These are phyloP conservation scores for Chimonanthus salicifolius DNA, from an alignment of 164 flowering plant species.

Conservation along the genomic window DNA sequence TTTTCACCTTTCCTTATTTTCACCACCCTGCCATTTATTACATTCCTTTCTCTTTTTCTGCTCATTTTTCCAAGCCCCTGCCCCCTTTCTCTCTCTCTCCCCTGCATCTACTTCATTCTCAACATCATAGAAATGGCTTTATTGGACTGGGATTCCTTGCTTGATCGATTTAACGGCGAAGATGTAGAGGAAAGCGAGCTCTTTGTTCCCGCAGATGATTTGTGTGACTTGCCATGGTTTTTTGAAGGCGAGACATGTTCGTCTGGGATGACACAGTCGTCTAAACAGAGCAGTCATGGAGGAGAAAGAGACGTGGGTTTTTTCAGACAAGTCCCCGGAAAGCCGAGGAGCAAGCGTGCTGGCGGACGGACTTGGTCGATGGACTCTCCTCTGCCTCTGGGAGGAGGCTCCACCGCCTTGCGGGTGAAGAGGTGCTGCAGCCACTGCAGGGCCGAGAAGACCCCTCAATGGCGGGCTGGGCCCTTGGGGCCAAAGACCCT, in stretches of 20 bases:
- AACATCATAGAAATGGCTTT: too few species aligned
- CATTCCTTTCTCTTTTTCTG: neutral
- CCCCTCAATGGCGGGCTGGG: constrained; percentile 90
- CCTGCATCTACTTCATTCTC: neutral
- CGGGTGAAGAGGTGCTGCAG: constrained; percentile 33
- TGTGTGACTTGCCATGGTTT: too few species aligned
- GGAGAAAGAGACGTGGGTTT: neutral
- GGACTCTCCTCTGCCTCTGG: neutral
- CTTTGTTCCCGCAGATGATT: neutral
- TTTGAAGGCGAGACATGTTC: too few species aligned
- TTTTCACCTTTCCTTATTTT: neutral
- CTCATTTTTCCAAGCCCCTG: too few species aligned
- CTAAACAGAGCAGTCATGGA: neutral
- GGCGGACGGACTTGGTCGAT: neutral
- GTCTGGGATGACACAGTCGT: too few species aligned
- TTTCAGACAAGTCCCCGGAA: neutral
- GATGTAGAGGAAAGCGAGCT: neutral
- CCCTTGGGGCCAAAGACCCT: constrained; percentile 79
- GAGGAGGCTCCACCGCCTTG: neutral
- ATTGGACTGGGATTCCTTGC: too few species aligned
- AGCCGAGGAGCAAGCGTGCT: constrained; percentile 2
- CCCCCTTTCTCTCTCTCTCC: neutral
- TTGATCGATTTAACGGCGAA: too few species aligned
- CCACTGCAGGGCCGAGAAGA: constrained; percentile 71
- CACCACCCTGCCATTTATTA: neutral